Evolutionary conservation across 495 filamentous ascomycete species (phyloP), one percentile per base, ranked within the genome.

Genomic region (Xylaria curta): DNA sequence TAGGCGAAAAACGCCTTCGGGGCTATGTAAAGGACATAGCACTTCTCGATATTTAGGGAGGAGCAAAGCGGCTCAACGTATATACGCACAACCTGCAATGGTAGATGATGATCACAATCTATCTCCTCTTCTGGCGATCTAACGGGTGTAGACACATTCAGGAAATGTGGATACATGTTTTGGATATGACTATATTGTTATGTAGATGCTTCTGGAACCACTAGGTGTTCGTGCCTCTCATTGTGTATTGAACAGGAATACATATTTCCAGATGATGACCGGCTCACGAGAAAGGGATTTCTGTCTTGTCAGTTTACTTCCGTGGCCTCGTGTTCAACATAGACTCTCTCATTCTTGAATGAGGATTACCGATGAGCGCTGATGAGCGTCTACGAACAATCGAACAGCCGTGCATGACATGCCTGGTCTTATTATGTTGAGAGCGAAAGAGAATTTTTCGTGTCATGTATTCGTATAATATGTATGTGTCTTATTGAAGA

Each of bases 61-160:
- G 36, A 46, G 8, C 10, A 54, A 53, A 36, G 36, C 28, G 65
- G 46, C n/a, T 56, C 21, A 40, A 44, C 33, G 65, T 44, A 56
- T 36, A 67, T 67, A 67, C 6, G 31, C 33, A 15, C 21, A 38
- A 40, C 46, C 5, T 19, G 44, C 65, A 31, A 40, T 44, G 47
- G n/a, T 46, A 49, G 65, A 67, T 56, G n/a, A 67, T 15, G 19
- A 54, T 56, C 2, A 28, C 9, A 42, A 44, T 44, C 59, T 60
- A 38, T 66, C 46, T 40, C 19, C 28, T 26, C 49, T 66, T 33
- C 19, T 17, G n/a, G 33, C 28, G 5, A 40, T 56, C 33, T 56
- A 10, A n/a, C 2, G 7, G 7, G n/a, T 40, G 38, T 40, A 40
- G 9, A 40, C 9, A 40, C 38, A 12, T 40, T 40, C 0, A 40